phyloP scores from a whole-genome alignment of 257 asterid species.

The Lycium ferocissimum region DNA sequence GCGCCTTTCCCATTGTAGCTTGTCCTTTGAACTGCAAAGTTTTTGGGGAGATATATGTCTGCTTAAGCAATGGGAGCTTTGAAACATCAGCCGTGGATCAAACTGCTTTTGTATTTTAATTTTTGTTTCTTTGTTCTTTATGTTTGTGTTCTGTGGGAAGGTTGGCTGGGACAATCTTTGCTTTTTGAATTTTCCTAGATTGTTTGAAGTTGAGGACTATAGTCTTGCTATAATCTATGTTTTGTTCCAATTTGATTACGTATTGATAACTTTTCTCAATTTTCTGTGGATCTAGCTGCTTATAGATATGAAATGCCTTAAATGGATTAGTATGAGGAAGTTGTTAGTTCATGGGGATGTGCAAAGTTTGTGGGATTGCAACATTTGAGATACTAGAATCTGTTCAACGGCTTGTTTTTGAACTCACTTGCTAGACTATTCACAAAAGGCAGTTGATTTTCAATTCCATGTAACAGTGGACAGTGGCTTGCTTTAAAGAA shows the following conservation, averaged over 20 bases:
- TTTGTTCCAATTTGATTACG: background rate
- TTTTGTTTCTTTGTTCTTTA: background rate
- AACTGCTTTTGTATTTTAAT: background rate
- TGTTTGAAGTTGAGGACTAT: conserved; percentile 22
- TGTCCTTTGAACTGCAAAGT: background rate
- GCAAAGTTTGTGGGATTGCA: conserved; percentile 29
- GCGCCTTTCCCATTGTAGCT: background rate
- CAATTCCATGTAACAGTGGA: conserved; percentile 14
- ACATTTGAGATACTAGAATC: conserved; percentile 27
- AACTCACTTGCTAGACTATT: conserved; percentile 7
- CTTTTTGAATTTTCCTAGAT: background rate
- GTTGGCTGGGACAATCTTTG: background rate
- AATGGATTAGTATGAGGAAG: conserved; percentile 39
- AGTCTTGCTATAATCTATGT: background rate
- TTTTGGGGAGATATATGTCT: background rate
- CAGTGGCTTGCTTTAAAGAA: conserved; percentile 9
- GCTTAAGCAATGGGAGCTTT: background rate
- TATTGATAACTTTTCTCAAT: conserved; percentile 25
- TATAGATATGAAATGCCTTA: conserved; percentile 32
- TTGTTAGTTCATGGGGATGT: conserved; percentile 35
- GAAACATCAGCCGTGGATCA: background rate
- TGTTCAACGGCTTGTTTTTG: conserved; percentile 35
- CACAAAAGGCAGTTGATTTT: background rate
- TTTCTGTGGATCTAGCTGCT: conserved; percentile 22
- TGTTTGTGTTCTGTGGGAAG: conserved; percentile 7